Conservation (phyloP, 768 basidiomycete species). For the Lentinus tigrinus region DNA sequence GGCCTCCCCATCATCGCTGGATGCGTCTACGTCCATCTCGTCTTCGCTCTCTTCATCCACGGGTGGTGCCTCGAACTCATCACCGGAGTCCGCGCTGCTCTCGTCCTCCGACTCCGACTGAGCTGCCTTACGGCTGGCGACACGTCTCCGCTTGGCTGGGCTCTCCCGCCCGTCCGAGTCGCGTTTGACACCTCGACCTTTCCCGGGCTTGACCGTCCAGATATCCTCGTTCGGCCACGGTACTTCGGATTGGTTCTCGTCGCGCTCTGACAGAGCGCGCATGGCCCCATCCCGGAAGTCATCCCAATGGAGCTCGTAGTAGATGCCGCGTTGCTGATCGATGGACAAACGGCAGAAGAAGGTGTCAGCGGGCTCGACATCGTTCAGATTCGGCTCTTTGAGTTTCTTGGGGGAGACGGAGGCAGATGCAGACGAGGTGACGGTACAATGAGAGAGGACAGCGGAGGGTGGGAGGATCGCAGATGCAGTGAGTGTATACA, state of each 20-base stretch:
- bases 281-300: slow-evolving; percentile 43
- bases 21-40: neutral
- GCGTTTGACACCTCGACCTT: neutral
- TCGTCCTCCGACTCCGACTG: slow-evolving; percentile 6
- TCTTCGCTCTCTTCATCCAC: neutral
- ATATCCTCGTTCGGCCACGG: slow-evolving; percentile 5
- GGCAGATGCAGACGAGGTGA: neutral
- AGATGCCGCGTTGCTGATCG: slow-evolving; percentile 57
- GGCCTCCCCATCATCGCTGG: neutral
- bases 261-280: slow-evolving; percentile 10
- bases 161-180: neutral
- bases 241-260: neutral
- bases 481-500: slow-evolving; percentile 56
- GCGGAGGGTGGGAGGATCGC: slow-evolving; percentile 52
- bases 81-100: slow-evolving; percentile 8
- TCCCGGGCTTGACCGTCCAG: slow-evolving; percentile 18
- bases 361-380: neutral
- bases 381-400: neutral
- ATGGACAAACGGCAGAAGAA: slow-evolving; percentile 50
- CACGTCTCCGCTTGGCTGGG: slow-evolving; percentile 10
- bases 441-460: slow-evolving; percentile 29
- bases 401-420: neutral
- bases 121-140: slow-evolving; percentile 1
- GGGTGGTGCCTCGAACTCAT: slow-evolving; percentile 6
- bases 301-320: slow-evolving; percentile 63